phyloP scores from a whole-genome alignment of 495 filamentous ascomycete genomes.

The Coniosporium apollinis region DNA sequence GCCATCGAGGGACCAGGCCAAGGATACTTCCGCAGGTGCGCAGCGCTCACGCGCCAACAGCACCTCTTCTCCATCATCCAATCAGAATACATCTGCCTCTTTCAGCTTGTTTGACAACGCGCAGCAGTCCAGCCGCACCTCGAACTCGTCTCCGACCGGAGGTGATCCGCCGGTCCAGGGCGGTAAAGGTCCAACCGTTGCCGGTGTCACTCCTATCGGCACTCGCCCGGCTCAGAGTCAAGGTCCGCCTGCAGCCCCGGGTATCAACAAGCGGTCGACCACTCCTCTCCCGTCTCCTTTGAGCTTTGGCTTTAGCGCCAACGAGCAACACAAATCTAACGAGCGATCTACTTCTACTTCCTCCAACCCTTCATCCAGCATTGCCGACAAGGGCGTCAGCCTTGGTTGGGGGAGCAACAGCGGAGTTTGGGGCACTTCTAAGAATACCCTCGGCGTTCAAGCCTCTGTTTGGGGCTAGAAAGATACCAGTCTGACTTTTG shows the following conservation, averaged over 20 bases:
- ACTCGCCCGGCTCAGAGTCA: conserved; percentile 53
- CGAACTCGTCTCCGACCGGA: conserved; percentile 77
- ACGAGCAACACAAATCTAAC: conserved; percentile 33
- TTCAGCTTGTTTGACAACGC: conserved; percentile 51
- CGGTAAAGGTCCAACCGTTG: conserved; percentile 35
- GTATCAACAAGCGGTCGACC: conserved; percentile 69
- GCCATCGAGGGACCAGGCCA: conserved; percentile 20
- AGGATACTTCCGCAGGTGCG: conserved; percentile 29
- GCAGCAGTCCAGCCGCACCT: conserved; percentile 71
- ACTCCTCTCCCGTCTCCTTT: conserved; percentile 83
- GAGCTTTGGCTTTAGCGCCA: conserved; percentile 54
- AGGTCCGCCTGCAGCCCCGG: conserved; percentile 40
- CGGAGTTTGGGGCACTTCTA: conserved; percentile 20
- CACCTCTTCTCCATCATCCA: conserved; percentile 66
- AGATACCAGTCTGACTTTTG: background rate
- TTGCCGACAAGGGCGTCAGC: conserved; percentile 18
- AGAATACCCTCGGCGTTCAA: conserved; percentile 23
- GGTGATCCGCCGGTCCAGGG: conserved; percentile 55
- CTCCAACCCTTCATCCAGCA: conserved; percentile 34
- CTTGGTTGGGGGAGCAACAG: conserved; percentile 22
- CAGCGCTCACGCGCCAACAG: conserved; percentile 70
- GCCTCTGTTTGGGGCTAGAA: conserved; percentile 27
- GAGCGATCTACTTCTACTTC: conserved; percentile 46
- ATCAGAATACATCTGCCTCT: conserved; percentile 40
- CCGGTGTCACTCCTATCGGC: conserved; percentile 79